Conservation (phyloP, 169 alveolate species). For the Plasmodium gonderi region DNA sequence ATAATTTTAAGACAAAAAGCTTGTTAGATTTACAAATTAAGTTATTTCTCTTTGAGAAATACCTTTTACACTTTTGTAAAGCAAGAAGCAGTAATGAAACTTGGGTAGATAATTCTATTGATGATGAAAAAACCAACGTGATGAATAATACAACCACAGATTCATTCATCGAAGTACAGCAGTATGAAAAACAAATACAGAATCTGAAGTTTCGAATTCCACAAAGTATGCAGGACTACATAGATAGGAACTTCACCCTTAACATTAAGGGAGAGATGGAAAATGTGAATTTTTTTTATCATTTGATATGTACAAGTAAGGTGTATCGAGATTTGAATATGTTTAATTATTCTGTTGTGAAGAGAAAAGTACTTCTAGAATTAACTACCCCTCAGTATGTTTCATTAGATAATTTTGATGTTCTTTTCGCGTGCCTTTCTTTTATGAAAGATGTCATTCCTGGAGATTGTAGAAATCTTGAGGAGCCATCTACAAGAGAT, state of each 20-base stretch:
- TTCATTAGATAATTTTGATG: background rate
- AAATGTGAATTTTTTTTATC: background rate
- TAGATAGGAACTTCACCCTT: background rate
- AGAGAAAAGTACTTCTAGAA: background rate
- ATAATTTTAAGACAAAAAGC: background rate
- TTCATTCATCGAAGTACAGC: background rate
- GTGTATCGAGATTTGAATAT: background rate
- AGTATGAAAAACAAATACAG: background rate
- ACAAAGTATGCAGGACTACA: background rate
- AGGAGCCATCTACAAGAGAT: no score
- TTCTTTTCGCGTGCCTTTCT: background rate
- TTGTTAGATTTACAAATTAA: constrained; percentile 15
- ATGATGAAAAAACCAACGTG: background rate
- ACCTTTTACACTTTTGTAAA: background rate
- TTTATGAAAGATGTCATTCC: background rate
- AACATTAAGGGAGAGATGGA: background rate
- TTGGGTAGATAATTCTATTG: background rate
- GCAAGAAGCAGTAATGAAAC: background rate
- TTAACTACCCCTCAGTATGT: background rate
- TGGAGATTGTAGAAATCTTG: no score
- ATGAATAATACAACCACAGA: background rate
- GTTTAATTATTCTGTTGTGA: background rate
- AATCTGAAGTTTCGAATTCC: background rate
- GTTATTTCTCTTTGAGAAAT: constrained; percentile 31
- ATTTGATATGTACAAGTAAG: background rate